Base-by-base conservation (phyloP, 1,284 basidiomycete genomes). In the Boletus semigastroideus region DNA sequence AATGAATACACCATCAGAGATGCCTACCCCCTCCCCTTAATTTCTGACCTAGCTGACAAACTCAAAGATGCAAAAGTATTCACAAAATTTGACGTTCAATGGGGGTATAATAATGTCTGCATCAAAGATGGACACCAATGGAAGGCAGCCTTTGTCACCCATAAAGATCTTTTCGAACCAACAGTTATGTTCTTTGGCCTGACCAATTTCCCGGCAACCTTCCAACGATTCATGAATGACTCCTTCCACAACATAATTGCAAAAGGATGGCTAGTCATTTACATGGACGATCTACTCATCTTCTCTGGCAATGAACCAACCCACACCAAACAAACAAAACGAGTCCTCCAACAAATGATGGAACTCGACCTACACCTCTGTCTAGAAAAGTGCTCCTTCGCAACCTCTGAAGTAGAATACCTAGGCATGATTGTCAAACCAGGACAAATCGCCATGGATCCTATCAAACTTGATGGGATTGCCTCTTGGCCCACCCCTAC, bases 311-410 rank as follows among this genome's bases (percentile, higher is more conserved):
- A 28, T 2, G 36, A 46, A 0, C 31, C 42, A 0, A 42, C 55
- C 13, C 56, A 65, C 22, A 11, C n/a, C 4, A 8, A 47, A 12
- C 0, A 1, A 4, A 31, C 13, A 3, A 31, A 31, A 31, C 16
- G 50, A 13, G 70, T 78, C 10, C 56, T 78, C 0, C 17, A 64
- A 20, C 36, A 55, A 1, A 61, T 78, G 1, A 0, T 12, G 0
- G 50, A 68, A 4, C 51, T 71, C 12, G 30, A 63, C 1, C 64
- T 77, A 0, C 66, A 51, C 38, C 43, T 67, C 0, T 74, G 76
- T 46, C 52, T 62, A 0, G 64, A 70, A 41, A 78, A 79, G 46
- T 78, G 75, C 45, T 42, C 59, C 0, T 78, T 78, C 4, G 14
- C 22, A 1, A 2, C 12, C 0, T 6, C 9, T 11, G 17, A 61